Evolutionary conservation across 345 rosid genomes (phyloP).

Genomic region (Bruguiera parviflora): DNA sequence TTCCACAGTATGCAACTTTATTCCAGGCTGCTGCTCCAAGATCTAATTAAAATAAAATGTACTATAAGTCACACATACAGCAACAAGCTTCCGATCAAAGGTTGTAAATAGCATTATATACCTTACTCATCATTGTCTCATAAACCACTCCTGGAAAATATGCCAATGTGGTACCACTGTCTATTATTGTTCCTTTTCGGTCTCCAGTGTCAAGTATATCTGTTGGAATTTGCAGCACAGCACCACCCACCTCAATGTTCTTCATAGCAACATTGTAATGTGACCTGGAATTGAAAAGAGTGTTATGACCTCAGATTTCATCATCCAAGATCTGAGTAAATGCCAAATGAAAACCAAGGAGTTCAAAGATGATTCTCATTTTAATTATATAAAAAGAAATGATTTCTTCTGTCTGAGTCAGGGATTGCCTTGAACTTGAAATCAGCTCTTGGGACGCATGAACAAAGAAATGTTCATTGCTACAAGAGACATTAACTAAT

Average conservation of each 20-base stretch:
- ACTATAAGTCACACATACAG: neutral
- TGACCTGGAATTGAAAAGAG: slow-evolving; percentile 42
- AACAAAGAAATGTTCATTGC: too few relatives aligned
- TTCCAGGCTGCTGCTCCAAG: slow-evolving; percentile 42
- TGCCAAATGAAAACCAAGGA: slow-evolving; percentile 9
- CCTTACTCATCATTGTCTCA: slow-evolving; percentile 50
- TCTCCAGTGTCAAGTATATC: slow-evolving; percentile 42
- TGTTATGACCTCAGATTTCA: slow-evolving; percentile 18
- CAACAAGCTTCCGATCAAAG: neutral
- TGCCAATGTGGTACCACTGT: slow-evolving; percentile 94
- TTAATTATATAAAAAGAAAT: too few relatives aligned
- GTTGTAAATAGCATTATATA: slow-evolving; percentile 10
- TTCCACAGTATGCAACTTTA: slow-evolving; percentile 52
- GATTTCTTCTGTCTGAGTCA: too few relatives aligned
- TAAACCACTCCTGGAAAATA: slow-evolving; percentile 64
- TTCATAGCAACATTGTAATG: slow-evolving; percentile 80
- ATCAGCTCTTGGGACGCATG: too few relatives aligned
- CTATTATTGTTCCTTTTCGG: slow-evolving; percentile 62
- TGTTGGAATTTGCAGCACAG: slow-evolving; percentile 50
- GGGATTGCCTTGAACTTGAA: too few relatives aligned
- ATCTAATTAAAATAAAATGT: slow-evolving; percentile 40
- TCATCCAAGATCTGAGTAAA: slow-evolving; percentile 6
- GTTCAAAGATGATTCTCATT: neutral
- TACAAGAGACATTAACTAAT: too few relatives aligned
- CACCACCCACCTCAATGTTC: slow-evolving; percentile 65